These are phyloP conservation scores for Mallotus nudiflorus DNA, from an alignment of 345 rosid species.

Conservation along the genomic window DNA sequence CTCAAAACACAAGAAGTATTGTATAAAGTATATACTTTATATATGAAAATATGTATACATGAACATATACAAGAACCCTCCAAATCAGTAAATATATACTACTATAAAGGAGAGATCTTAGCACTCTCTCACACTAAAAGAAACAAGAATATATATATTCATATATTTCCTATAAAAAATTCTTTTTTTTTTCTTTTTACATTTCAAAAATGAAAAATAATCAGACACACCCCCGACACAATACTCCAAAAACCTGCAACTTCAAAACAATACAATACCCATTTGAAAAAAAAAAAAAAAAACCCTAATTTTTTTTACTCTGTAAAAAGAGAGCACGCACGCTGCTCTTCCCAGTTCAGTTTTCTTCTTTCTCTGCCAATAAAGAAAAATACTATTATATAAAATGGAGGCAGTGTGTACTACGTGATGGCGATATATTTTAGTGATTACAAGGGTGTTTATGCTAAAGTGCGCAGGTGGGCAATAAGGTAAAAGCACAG, in stretches of 20 bases:
- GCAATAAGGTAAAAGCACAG: background rate
- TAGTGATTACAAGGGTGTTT: background rate
- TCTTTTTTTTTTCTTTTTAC: background rate
- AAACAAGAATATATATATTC: constrained; percentile 20
- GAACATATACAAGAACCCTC: background rate
- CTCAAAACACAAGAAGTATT: constrained; percentile 27
- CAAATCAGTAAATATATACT: background rate
- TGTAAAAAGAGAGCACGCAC: background rate
- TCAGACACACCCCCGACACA: constrained; percentile 62
- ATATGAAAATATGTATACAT: constrained; percentile 19
- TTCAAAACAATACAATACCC: too few relatives aligned
- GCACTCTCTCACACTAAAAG: constrained; percentile 24
- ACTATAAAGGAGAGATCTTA: constrained; percentile 28
- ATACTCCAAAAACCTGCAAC: constrained; percentile 72
- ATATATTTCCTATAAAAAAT: background rate
- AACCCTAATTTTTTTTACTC: background rate
- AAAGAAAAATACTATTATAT: constrained; percentile 2
- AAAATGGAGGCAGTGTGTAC: constrained; percentile 8
- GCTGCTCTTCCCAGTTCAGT: background rate
- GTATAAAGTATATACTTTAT: too few relatives aligned
- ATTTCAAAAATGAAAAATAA: constrained; percentile 6
- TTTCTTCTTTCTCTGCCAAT: background rate
- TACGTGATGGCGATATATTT: constrained; percentile 21
- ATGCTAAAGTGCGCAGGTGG: constrained; percentile 26
- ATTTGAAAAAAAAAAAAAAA: too few relatives aligned